These are phyloP conservation scores for Apiotrichum brassicae DNA, from an alignment of 1,284 basidiomycete genomes.

Conservation along the genomic window DNA sequence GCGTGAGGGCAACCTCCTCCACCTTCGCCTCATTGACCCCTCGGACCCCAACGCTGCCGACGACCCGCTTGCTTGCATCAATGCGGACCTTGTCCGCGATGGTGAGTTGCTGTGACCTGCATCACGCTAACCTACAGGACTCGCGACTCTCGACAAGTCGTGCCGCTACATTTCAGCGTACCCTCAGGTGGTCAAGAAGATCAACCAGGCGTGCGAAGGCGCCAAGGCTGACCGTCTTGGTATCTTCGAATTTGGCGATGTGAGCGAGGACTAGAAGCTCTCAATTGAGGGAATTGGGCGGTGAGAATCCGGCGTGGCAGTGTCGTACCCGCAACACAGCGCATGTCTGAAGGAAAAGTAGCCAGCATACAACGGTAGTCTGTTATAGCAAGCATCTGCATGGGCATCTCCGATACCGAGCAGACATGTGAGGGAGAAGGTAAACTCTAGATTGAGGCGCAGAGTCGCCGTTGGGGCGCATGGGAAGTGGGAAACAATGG, in stretches of 20 bases:
- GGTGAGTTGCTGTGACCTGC: slow-evolving; percentile 24
- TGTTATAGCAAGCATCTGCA: no score
- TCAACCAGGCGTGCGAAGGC: slow-evolving; percentile 55
- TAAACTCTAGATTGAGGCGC: no score
- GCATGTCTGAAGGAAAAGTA: no score
- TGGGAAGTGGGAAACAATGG: no score
- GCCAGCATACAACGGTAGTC: no score
- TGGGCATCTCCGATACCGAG: no score
- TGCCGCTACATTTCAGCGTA: slow-evolving; percentile 68
- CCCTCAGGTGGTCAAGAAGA: slow-evolving; percentile 60
- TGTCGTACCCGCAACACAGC: no score
- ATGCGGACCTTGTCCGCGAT: slow-evolving; percentile 64
- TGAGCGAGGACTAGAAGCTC: slow-evolving; percentile 18
- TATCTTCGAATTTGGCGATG: slow-evolving; percentile 65
- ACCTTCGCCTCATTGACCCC: slow-evolving; percentile 82
- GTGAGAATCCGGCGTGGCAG: no score
- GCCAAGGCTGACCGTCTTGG: slow-evolving; percentile 72
- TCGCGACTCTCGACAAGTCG: slow-evolving; percentile 71
- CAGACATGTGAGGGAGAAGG: no score
- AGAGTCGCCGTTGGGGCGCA: no score
- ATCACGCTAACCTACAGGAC: slow-evolving; percentile 47
- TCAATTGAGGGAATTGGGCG: no score
- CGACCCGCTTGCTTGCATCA: slow-evolving; percentile 70
- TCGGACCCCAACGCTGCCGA: slow-evolving; percentile 59
- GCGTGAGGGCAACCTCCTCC: slow-evolving; percentile 66